Base-by-base conservation (phyloP, 2,329 filamentous ascomycete species). In the Xenoacremonium recifei region DNA sequence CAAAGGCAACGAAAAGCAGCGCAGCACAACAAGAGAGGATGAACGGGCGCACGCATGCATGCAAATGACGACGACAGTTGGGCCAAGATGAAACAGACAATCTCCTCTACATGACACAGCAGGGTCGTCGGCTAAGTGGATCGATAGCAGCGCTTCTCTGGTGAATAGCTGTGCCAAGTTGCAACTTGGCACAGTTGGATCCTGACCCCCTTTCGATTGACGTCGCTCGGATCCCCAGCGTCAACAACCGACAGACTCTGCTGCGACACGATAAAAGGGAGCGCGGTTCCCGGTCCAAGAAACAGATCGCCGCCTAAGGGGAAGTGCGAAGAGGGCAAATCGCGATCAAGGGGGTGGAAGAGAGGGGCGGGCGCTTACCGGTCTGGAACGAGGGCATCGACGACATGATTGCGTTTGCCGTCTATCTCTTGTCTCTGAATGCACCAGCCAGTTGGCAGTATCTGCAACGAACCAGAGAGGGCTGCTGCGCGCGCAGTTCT, bases 91-190 rank as follows among this genome's bases (percentile, higher is more conserved):
- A 58, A 58, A 58, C 55, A 58, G 46, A 55, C 50, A 58, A 58
- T 61, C 47, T 58, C 58, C 53, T 61, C 50, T 55, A 58, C 50
- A 60, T 61, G 58, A 61, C 49, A 58, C 53, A 57, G 49, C 40
- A 60, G 47, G 52, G 42, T 45, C 46, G 48, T 53, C 53, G 56
- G 47, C 42, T 48, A 55, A 50, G 55, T 58, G 55, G 55, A 59
- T 45, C 55, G 34, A 44, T 39, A 48, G 44, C 47, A 44, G 54
- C 37, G 40, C 44, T n/a, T n/a, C n/a, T 35, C 34, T 45, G 48
- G 35, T 55, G 44, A 44, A 44, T 45, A 55, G 46, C n/a, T 55
- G 45, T 48, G 50, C 53, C 51, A 57, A 57, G 47, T 55, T 56
- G 49, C 45, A 37, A 41, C 42, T 42, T 47, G 41, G 39, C 43